These are phyloP conservation scores for Coemansia sp. DNA, from an alignment of 192 early-diverging fungal genomes.

Conservation along the genomic window DNA sequence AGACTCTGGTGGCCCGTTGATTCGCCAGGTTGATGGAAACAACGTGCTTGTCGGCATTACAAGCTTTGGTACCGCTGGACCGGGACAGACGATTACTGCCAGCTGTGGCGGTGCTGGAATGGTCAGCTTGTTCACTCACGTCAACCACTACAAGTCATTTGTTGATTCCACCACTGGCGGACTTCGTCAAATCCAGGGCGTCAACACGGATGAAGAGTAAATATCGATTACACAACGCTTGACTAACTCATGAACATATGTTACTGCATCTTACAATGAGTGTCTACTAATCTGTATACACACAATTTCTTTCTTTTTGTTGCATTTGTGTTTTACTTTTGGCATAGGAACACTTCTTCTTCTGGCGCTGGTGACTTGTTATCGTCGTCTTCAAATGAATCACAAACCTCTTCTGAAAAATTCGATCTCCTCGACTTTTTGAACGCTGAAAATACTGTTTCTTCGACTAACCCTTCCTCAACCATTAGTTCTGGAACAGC, in stretches of 20 bases:
- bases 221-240: constrained; percentile 2
- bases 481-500: background rate
- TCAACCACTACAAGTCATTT: constrained; percentile 46
- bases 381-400: background rate
- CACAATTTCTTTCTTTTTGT: background rate
- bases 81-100: constrained; percentile 29
- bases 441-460: background rate
- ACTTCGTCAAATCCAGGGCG: constrained; percentile 31
- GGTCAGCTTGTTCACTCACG: constrained; percentile 54
- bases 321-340: background rate
- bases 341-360: constrained; percentile 4
- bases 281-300: background rate
- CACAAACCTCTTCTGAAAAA: background rate
- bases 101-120: constrained; percentile 49
- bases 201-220: constrained; percentile 31
- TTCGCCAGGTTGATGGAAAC: constrained; percentile 42
- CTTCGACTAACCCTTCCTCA: background rate
- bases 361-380: constrained; percentile 3
- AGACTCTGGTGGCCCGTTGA: constrained; percentile 56
- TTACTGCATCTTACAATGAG: background rate
- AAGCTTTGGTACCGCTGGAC: constrained; percentile 51
- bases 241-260: background rate
- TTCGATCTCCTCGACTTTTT: background rate
- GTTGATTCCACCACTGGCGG: constrained; percentile 48
- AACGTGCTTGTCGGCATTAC: constrained; percentile 50